Evolutionary conservation across 78 protist species (phyloP).

Genomic region (Fonticula alba): DNA sequence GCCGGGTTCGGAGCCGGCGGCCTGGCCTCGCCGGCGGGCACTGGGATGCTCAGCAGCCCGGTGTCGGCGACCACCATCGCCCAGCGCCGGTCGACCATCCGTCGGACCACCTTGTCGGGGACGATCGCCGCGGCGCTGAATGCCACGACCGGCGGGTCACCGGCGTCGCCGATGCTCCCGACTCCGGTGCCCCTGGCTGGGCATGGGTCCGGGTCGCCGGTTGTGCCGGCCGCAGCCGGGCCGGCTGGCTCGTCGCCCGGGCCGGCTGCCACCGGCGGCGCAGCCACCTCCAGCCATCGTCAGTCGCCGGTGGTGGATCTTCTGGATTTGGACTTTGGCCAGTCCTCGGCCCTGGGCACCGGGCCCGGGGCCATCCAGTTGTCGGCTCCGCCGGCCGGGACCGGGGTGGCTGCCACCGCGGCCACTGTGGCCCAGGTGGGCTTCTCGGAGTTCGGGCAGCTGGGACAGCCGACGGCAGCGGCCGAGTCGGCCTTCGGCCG

Average conservation of each 20-base stretch:
- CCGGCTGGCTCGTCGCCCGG: too few relatives aligned
- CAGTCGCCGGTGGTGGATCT: background rate
- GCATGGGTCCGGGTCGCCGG: too few relatives aligned
- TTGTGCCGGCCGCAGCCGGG: too few relatives aligned
- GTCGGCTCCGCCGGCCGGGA: background rate
- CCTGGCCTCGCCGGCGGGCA: background rate
- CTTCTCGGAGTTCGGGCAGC: background rate
- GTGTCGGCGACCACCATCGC: background rate
- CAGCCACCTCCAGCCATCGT: too few relatives aligned
- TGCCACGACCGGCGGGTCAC: too few relatives aligned
- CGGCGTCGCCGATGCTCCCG: too few relatives aligned
- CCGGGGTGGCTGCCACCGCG: background rate
- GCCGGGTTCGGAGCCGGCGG: background rate
- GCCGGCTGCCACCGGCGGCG: too few relatives aligned
- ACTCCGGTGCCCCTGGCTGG: too few relatives aligned
- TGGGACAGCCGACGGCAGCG: background rate
- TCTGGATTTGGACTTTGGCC: background rate
- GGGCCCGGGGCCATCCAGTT: background rate
- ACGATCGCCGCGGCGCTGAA: too few relatives aligned
- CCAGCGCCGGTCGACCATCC: background rate
- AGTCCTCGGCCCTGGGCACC: background rate
- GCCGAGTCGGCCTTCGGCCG: background rate
- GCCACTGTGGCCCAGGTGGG: background rate
- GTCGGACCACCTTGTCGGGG: too few relatives aligned
- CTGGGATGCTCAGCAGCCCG: background rate